phyloP scores from a whole-genome alignment of 257 asterid species.

The Asclepias syriaca region DNA sequence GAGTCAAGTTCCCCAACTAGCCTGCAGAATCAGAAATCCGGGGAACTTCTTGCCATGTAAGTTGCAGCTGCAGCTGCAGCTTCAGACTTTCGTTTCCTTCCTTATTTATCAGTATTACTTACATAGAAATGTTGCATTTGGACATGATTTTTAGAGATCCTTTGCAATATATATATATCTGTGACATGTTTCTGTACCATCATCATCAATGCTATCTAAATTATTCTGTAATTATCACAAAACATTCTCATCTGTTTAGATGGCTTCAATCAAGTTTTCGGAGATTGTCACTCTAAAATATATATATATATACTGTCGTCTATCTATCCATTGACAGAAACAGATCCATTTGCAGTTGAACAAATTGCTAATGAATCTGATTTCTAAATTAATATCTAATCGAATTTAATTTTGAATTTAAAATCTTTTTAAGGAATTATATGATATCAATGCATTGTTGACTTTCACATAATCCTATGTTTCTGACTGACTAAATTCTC shows the following conservation, averaged over 20 bases:
- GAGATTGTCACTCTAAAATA: not conserved
- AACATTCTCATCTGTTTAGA: conserved; percentile 1
- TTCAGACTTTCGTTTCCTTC: not conserved
- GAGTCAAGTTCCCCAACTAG: conserved; percentile 4
- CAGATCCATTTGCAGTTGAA: no score
- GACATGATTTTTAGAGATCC: conserved; percentile 50
- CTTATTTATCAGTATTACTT: not conserved
- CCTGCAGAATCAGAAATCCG: conserved; percentile 5
- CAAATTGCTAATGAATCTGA: no score
- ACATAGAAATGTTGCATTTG: conserved; percentile 47
- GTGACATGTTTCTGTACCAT: conserved; percentile 16
- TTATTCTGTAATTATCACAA: conserved; percentile 10
- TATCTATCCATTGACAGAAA: not conserved
- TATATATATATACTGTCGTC: no score
- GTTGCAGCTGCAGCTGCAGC: conserved; percentile 6
- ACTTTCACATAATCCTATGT: no score
- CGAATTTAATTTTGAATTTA: no score
- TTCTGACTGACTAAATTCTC: no score
- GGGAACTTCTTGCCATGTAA: conserved; percentile 6
- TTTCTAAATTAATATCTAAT: no score
- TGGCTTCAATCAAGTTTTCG: not conserved
- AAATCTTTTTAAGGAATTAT: no score
- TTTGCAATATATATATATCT: conserved; percentile 45
- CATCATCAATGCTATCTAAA: not conserved
- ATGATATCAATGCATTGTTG: no score